Evolutionary conservation across 73 alveolate genomes (phyloP).

Genomic region (Symbiodinium natans): DNA sequence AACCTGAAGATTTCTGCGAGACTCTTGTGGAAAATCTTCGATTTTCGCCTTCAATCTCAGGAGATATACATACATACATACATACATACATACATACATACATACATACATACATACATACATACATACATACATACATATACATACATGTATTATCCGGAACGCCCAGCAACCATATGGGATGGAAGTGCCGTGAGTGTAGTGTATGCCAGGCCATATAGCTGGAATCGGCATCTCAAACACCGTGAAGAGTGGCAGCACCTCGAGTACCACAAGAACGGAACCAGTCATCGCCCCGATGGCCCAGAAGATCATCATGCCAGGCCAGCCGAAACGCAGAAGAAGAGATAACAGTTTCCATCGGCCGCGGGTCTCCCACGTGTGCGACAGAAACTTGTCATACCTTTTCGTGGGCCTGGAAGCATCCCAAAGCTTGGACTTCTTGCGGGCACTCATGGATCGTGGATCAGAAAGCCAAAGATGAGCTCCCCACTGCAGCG

Average conservation of each 20-base stretch:
- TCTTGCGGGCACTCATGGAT: background rate
- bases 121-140: too few relatives aligned
- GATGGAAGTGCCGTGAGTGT: background rate
- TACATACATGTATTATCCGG: background rate
- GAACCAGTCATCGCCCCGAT: background rate
- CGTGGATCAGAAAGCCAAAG: background rate
- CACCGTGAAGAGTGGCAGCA: background rate
- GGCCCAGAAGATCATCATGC: background rate
- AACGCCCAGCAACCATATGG: background rate
- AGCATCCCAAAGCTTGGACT: background rate
- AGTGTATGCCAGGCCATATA: background rate
- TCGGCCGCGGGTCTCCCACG: background rate
- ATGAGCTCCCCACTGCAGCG: background rate
- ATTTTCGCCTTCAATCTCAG: too few relatives aligned
- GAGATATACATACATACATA: too few relatives aligned
- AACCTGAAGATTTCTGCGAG: too few relatives aligned
- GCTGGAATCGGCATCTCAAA: background rate
- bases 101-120: too few relatives aligned
- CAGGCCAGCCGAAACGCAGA: background rate
- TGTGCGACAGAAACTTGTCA: background rate
- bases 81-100: too few relatives aligned
- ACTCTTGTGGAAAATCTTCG: too few relatives aligned
- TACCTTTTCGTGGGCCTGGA: background rate
- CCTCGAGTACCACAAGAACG: background rate
- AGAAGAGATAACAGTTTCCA: background rate